Base-by-base conservation (phyloP, 129 eudicot genomes). In the Heracleum sosnowskyi region DNA sequence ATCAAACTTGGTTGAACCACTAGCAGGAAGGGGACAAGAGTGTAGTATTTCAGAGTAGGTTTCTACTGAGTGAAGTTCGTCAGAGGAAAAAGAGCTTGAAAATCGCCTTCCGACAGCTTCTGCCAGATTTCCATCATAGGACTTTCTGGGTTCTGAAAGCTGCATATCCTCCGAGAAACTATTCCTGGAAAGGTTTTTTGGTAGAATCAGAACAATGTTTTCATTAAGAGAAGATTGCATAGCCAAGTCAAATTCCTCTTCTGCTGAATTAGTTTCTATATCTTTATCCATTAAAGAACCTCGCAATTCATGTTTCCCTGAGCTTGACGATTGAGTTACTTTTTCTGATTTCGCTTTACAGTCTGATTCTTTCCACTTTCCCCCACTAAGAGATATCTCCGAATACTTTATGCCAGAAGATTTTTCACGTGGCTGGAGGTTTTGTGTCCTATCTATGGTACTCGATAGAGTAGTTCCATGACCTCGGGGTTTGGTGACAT, bases 11-110 rank as follows among this genome's bases (percentile, higher is more conserved):
- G 77, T 20, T 10, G 45, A 81, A 22, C 39, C 77, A 80, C 84
- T 51, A 74, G 81, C 53, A 66, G 92, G 85, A 60, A 90, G 86
- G n/a, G 98, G 92, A 77, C 97, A 90, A 79, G 98, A 90, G 76
- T 89, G 98, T 60, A 88, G 87, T 64, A 86, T 81, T 76, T 87
- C 89, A 75, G 87, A 81, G 63, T 66, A 71, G 3, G 83, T 78
- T 77, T 74, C 90, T 47, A 60, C 74, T 36, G 87, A 81, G 37
- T 76, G 76, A 17, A 82, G 81, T 83, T 89, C 92, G 24, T 42
- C 78, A 39, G 89, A 81, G 74, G 89, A 93, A 88, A 82, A 87
- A 72, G 87, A 83, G 77, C 82, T 82, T 18, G 96, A 88, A 60
- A 86, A 81, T 63, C 90, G 82, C 44, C 70, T 78, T 77, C 76